Evolutionary conservation across 345 rosid genomes (phyloP), one percentile per base, ranked within the genome.

Genomic region (Salix brachista): DNA sequence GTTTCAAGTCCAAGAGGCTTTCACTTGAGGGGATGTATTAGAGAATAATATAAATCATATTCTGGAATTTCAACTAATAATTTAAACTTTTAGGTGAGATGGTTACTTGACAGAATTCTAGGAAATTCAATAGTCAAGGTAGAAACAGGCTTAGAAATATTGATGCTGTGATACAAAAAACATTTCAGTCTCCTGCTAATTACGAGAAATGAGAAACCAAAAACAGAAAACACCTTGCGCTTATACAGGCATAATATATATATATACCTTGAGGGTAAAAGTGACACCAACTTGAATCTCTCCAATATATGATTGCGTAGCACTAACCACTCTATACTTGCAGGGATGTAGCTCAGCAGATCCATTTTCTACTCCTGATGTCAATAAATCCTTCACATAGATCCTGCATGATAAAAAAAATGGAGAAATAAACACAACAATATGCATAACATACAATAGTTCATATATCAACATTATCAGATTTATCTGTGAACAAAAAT

Each of bases 301-400:
- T 46, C 97, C 99, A 74, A 76, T 64, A 58, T 87, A 95, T 30
- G 81, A 70, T 71, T 79, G 84, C 54, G 88, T 82, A 6, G 88
- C 74, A 42, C 60, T 77, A 25, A 90, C 82, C 41, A 93, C 84
- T 16, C 89, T 86, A 67, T 91, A 81, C 76, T 89, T 95, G 79
- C 75, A 25, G n/a, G 97, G 88, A 61, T 81, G 88, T 23, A 88
- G 70, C 82, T 91, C 88, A 1, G 93, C 83, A 18, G 25, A 84
- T 71, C 97, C 99, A 50, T 89, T 90, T 75, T 93, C 97, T n/a
- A 83, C 89, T 77, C 99, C 99, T 52, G 80, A 72, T 4, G 85
- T 87, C 87, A 95, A 79, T 37, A 95, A 75, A 81, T 93, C 96
- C 87, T 90, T 86, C 80, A 93, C 88, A 67, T 87, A 80, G 17